These are phyloP conservation scores for Rauvolfia tetraphylla DNA, from an alignment of 257 asterid genomes.

Conservation along the genomic window DNA sequence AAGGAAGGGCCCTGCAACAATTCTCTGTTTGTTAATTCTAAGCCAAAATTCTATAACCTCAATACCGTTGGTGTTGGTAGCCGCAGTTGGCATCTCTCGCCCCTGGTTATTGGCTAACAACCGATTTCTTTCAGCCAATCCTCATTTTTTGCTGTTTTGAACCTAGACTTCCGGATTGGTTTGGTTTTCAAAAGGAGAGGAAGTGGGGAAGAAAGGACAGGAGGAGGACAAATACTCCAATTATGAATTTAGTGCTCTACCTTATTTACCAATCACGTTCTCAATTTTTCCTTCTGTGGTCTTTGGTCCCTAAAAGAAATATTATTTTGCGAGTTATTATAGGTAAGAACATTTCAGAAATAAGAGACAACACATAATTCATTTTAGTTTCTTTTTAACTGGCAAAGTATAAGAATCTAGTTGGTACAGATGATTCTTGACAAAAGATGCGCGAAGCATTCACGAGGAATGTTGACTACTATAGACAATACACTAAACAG, in stretches of 20 bases:
- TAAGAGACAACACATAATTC: not conserved
- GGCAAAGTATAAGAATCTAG: not conserved
- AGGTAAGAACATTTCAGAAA: not conserved
- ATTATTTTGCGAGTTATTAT: too few relatives aligned
- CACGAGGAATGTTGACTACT: conserved; percentile 5
- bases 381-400: not conserved
- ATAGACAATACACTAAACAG: not conserved
- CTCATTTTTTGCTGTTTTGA: too few relatives aligned
- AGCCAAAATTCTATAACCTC: not conserved
- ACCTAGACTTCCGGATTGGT: too few relatives aligned
- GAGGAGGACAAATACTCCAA: too few relatives aligned
- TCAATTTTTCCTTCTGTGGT: too few relatives aligned
- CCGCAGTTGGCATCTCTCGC: not conserved
- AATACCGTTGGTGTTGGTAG: not conserved
- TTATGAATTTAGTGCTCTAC: too few relatives aligned
- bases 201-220: too few relatives aligned
- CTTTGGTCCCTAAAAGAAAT: too few relatives aligned
- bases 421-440: not conserved
- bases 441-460: not conserved
- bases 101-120: not conserved
- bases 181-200: too few relatives aligned
- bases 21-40: not conserved
- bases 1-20: not conserved
- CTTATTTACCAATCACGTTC: too few relatives aligned
- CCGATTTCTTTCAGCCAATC: too few relatives aligned